Conservation (phyloP, 2,329 filamentous ascomycete genomes). For the Cyphellophora attinorum region DNA sequence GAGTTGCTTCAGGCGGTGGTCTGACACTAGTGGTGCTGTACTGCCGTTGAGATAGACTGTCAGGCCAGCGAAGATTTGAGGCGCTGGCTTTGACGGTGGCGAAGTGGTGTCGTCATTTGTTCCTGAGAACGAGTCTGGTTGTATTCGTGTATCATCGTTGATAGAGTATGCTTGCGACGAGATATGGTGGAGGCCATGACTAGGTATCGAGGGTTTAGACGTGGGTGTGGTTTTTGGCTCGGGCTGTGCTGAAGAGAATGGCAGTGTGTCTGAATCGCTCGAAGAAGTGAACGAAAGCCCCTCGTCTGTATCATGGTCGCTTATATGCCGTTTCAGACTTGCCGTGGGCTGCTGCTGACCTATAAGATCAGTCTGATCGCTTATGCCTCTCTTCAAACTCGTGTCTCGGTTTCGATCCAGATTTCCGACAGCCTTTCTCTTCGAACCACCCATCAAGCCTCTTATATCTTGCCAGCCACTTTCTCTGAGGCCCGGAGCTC, state of each 20-base stretch:
- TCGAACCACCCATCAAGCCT: conserved; percentile 37
- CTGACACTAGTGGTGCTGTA: conserved; percentile 69
- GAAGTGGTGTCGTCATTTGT: background rate
- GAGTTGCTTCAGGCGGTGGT: conserved; percentile 74
- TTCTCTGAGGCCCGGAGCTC: conserved; percentile 24
- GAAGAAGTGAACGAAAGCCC: background rate
- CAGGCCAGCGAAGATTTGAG: conserved; percentile 57
- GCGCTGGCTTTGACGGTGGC: conserved; percentile 2
- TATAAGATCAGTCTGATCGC: background rate
- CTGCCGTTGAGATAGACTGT: conserved; percentile 82
- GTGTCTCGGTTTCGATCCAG: background rate
- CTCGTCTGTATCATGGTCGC: background rate
- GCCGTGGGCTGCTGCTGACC: too few relatives aligned
- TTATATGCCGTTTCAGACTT: too few relatives aligned
- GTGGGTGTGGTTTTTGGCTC: too few relatives aligned
- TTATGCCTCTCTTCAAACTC: background rate
- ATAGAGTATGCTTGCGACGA: too few relatives aligned
- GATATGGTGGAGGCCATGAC: too few relatives aligned
- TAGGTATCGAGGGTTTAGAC: too few relatives aligned
- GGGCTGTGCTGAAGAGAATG: conserved; percentile 1
- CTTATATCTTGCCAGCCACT: conserved; percentile 32
- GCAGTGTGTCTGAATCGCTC: background rate
- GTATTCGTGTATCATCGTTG: too few relatives aligned
- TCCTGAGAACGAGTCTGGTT: background rate
- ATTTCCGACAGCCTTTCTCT: conserved; percentile 29